These are phyloP conservation scores for Dioszegia aurantiaca DNA, from an alignment of 768 basidiomycete species.

Conservation along the genomic window DNA sequence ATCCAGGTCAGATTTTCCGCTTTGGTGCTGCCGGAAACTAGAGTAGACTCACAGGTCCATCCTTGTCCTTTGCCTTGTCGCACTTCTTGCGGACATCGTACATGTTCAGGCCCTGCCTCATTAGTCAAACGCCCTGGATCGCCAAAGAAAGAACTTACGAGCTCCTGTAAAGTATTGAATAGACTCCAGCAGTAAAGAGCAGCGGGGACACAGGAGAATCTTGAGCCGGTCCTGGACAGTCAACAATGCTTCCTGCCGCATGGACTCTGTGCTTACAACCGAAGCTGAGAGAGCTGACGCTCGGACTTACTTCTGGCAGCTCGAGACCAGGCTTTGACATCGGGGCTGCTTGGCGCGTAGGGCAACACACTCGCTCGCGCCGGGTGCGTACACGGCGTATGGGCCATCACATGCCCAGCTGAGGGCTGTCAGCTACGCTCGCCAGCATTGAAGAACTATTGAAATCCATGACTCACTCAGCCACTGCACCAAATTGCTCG, in stretches of 20 bases:
- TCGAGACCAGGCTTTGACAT: conserved; percentile 69
- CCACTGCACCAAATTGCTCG: conserved; percentile 65
- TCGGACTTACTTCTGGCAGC: conserved; percentile 56
- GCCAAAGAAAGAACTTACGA: conserved; percentile 20
- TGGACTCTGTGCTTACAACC: neutral
- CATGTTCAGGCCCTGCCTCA: conserved; percentile 67
- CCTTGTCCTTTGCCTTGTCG: conserved; percentile 65
- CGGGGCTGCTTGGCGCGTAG: conserved; percentile 66
- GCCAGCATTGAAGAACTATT: neutral
- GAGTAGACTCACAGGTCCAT: conserved; percentile 41
- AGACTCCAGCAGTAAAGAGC: conserved; percentile 66
- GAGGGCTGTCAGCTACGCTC: conserved; percentile 22
- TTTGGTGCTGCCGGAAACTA: conserved; percentile 4
- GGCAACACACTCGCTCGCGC: conserved; percentile 65
- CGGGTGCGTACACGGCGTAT: conserved; percentile 64
- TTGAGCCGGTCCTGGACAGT: conserved; percentile 28
- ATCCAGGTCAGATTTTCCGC: conserved; percentile 7
- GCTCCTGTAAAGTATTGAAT: conserved; percentile 43
- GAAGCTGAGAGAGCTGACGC: neutral
- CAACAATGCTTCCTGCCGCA: neutral
- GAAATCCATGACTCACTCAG: conserved; percentile 64
- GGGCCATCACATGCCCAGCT: conserved; percentile 51
- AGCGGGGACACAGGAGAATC: conserved; percentile 63
- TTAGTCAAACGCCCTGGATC: neutral
- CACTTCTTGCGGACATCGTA: conserved; percentile 70